A percentile compares a stretch with the other conserved stretches of the same genome.
phyloP scores from a whole-genome alignment of 148 eudicot genomes.

The Vaccinium darrowii region DNA sequence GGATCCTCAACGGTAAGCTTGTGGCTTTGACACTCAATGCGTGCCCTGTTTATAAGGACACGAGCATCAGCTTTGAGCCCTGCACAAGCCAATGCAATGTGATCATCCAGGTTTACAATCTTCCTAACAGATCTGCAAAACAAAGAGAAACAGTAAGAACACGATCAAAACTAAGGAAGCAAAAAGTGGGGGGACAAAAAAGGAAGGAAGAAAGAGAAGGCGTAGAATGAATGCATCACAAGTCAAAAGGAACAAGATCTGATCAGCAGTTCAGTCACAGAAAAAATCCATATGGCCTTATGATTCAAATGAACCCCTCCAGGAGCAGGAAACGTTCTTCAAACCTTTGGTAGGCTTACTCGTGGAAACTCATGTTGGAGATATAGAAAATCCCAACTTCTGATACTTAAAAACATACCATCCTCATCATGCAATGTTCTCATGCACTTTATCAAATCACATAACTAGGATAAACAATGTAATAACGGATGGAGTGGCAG shows the following conservation, averaged over 20 bases:
- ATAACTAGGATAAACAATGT: not conserved
- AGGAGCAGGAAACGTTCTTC: not conserved
- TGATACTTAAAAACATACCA: not conserved
- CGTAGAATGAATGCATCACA: not conserved
- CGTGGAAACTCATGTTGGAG: not conserved
- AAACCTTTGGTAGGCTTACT: not conserved
- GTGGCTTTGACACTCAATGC: slow-evolving; percentile 97
- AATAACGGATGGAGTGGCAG: not conserved
- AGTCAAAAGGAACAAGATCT: not conserved
- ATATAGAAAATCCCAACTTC: not conserved
- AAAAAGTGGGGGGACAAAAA: not conserved
- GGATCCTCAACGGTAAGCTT: slow-evolving; percentile 95
- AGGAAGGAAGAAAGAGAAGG: not conserved
- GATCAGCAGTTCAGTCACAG: not conserved
- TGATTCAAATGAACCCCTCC: not conserved
- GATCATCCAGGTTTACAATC: slow-evolving; percentile 86
- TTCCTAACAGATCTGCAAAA: slow-evolving; percentile 83
- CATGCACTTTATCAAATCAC: slow-evolving; percentile 4
- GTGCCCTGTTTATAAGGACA: slow-evolving; percentile 88
- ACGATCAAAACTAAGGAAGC: not conserved
- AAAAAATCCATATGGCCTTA: not conserved
- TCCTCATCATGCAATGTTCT: not conserved
- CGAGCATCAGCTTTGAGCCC: slow-evolving; percentile 99
- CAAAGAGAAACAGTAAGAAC: slow-evolving; percentile 3
- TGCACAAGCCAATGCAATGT: slow-evolving; percentile 96